Conservation (phyloP, 2,329 filamentous ascomycete genomes). For the Fusarium torreyae region DNA sequence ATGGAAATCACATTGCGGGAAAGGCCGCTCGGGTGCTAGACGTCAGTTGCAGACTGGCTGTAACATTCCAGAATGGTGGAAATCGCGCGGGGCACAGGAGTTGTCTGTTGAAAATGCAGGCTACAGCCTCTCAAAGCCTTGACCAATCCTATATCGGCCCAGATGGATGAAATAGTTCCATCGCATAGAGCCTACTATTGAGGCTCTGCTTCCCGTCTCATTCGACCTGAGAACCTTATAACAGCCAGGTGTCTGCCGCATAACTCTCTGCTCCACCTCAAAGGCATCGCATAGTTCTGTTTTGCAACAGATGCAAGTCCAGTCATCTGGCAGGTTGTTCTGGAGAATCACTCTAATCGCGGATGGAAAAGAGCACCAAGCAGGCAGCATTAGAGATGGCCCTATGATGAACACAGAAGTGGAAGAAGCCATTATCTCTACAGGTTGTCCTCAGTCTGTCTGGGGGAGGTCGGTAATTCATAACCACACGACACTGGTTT, state of each 20-base stretch:
- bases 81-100: conserved; percentile 11
- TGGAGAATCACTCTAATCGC: neutral
- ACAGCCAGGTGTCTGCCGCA: conserved; percentile 1
- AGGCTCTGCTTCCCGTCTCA: neutral
- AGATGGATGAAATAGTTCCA: neutral
- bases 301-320: conserved; percentile 10
- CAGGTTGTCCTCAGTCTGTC: conserved; percentile 2
- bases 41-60: conserved; percentile 6
- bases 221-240: conserved; percentile 1
- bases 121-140: conserved; percentile 6
- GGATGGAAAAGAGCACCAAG: neutral
- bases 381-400: conserved; percentile 2
- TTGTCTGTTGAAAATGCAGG: conserved; percentile 17
- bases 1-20: neutral
- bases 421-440: conserved; percentile 3
- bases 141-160: conserved; percentile 2
- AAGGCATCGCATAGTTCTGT: conserved; percentile 4
- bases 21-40: neutral
- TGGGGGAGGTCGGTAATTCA: conserved; percentile 11
- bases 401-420: conserved; percentile 7
- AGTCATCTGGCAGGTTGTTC: neutral
- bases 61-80: conserved; percentile 7
- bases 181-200: neutral
- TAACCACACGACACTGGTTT: conserved; percentile 9
- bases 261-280: conserved; percentile 4